Percentiles rank a stretch among this genome's conserved stretches.
These are phyloP conservation scores for Glaciozyma antarctica DNA, from an alignment of 768 basidiomycete genomes.

Conservation along the genomic window DNA sequence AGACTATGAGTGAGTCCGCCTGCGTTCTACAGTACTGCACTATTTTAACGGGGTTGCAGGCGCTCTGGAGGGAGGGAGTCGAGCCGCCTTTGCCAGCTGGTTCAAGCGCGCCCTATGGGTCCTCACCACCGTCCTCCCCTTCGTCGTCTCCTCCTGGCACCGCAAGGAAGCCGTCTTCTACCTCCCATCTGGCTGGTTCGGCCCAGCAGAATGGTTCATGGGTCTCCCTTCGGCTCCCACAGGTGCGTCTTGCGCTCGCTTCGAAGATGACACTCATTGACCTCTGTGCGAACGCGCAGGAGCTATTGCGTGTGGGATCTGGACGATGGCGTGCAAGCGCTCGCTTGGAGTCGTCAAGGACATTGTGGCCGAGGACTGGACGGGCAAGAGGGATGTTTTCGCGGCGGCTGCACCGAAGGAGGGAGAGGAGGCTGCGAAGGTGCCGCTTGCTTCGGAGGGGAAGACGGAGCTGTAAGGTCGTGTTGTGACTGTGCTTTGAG, in stretches of 20 bases:
- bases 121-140: constrained; percentile 75
- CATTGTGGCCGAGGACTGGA: constrained; percentile 50
- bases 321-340: constrained; percentile 88
- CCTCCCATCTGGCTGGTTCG: constrained; percentile 82
- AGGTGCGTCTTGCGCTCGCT: constrained; percentile 46
- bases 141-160: constrained; percentile 83
- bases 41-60: too few species aligned
- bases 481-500: too few species aligned
- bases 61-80: constrained; percentile 52
- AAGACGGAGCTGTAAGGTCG: too few species aligned
- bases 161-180: constrained; percentile 84
- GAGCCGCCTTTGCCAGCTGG: constrained; percentile 53
- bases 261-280: not conserved
- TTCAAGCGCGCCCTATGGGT: constrained; percentile 71
- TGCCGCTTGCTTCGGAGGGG: too few species aligned
- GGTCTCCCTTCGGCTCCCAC: constrained; percentile 81
- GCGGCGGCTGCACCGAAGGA: too few species aligned
- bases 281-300: constrained; percentile 54
- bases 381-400: too few species aligned
- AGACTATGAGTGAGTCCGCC: constrained; percentile 67
- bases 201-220: constrained; percentile 77
- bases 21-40: too few species aligned
- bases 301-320: constrained; percentile 82
- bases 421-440: too few species aligned
- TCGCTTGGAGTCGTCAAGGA: constrained; percentile 70